phyloP scores from a whole-genome alignment of 1,284 basidiomycete genomes.

The Kalmanozyma brasiliensis region DNA sequence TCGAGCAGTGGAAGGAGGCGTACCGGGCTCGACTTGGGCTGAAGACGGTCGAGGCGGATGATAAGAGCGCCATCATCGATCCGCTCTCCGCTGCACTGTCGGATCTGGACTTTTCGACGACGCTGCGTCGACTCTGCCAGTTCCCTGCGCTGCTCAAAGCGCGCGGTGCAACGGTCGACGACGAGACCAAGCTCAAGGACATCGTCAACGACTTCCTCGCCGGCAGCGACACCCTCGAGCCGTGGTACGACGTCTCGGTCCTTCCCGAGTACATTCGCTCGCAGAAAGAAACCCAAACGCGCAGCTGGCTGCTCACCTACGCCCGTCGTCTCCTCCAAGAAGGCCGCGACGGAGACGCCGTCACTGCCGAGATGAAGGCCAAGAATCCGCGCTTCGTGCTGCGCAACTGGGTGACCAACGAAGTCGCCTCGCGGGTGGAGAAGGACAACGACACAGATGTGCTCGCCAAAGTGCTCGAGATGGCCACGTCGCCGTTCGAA shows the following conservation, averaged over 20 bases:
- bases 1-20: slow-evolving; percentile 54
- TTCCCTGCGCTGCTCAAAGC: slow-evolving; percentile 41
- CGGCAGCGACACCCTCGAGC: slow-evolving; percentile 18
- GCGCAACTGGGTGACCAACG: slow-evolving; percentile 65
- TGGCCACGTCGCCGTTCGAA: slow-evolving; percentile 58
- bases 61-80: slow-evolving; percentile 41
- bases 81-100: slow-evolving; percentile 30
- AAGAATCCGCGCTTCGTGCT: slow-evolving; percentile 63
- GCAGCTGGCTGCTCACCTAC: slow-evolving; percentile 53
- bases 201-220: slow-evolving; percentile 28
- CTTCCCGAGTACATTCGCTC: slow-evolving; percentile 36
- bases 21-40: slow-evolving; percentile 56
- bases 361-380: slow-evolving; percentile 36
- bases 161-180: slow-evolving; percentile 4
- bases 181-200: slow-evolving; percentile 35
- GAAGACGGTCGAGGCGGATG: slow-evolving; percentile 12
- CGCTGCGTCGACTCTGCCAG: slow-evolving; percentile 49
- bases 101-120: slow-evolving; percentile 52
- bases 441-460: slow-evolving; percentile 58
- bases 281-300: slow-evolving; percentile 38
- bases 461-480: slow-evolving; percentile 55
- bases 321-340: slow-evolving; percentile 40
- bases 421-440: slow-evolving; percentile 57
- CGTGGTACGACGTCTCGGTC: slow-evolving; percentile 41
- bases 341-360: slow-evolving; percentile 27